Evolutionary conservation across 805 yeast species (phyloP).

Genomic region (Grigorovia yakushimaensis): DNA sequence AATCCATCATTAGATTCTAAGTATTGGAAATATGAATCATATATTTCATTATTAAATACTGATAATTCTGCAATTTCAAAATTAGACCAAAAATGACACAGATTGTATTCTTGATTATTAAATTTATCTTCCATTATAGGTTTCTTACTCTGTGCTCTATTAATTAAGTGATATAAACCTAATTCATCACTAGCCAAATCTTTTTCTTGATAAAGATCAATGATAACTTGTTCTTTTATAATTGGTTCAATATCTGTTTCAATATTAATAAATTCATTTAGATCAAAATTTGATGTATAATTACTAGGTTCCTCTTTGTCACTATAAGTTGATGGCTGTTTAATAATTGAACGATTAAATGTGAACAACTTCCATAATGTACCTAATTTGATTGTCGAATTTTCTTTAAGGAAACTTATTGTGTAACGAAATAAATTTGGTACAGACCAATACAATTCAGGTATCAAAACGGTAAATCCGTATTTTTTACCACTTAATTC

Average conservation of each 20-base stretch:
- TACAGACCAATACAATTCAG: constrained; percentile 71
- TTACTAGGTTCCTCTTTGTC: constrained; percentile 22
- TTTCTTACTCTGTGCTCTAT: constrained; percentile 27
- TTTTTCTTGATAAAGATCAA: constrained; percentile 1
- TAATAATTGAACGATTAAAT: constrained; percentile 30
- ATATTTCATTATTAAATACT: constrained; percentile 55
- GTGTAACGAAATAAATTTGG: constrained; percentile 76
- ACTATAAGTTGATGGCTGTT: constrained; percentile 13
- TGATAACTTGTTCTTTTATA: constrained; percentile 1
- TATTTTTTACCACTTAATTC: constrained; percentile 55
- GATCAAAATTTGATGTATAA: background rate
- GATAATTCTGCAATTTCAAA: constrained; percentile 84
- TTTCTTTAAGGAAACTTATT: constrained; percentile 42
- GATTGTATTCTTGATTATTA: constrained; percentile 58
- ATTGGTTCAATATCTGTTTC: constrained; percentile 2
- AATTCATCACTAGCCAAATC: constrained; percentile 35
- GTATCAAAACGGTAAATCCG: constrained; percentile 74
- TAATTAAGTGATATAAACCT: constrained; percentile 26
- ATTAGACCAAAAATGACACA: constrained; percentile 89
- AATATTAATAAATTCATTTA: constrained; percentile 5
- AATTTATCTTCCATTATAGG: constrained; percentile 43
- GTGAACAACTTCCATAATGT: constrained; percentile 63
- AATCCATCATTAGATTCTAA: constrained; percentile 75
- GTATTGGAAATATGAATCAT: constrained; percentile 56
- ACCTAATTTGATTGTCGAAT: constrained; percentile 45